Evolutionary conservation across 352 stramenopile species (phyloP), one percentile per base, ranked within the genome.

Genomic region (Globisporangium iwayamae): DNA sequence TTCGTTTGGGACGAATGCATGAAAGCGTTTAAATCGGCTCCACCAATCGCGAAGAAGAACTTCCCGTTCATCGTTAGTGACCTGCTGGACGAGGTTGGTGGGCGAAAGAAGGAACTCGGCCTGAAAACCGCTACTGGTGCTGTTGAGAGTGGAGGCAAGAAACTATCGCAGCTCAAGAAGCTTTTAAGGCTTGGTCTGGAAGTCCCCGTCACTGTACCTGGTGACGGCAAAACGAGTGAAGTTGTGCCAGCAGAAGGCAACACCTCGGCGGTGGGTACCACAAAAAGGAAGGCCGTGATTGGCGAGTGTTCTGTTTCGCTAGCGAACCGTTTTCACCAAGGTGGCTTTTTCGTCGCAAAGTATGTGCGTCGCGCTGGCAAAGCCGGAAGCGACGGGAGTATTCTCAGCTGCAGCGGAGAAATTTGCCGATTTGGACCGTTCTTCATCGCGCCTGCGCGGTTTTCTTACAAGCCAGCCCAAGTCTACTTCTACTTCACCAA

Each of bases 1-100:
- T 81, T 83, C 56, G 72, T 87, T 1, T 80, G 69, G 71, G 66
- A 83, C 2, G 78, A 87, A 43, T 83, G 72, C 55, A 68, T 82
- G 58, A 66, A 68, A 2, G 69, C 71, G 20, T 85, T 67, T 62
- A 63, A 66, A 0, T 70, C 52, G 0, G 71, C 74, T 4, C 55
- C 78, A 1, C 22, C 43, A 3, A 56, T 60, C 3, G 66, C 72
- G 4, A 73, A 64, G 18, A 72, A 70, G 34, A 69, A 62, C 41
- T 87, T 87, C 43, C 34, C 67, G 4, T 78, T 77, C 52, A 82
- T 87, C 48, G 75, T 87, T 52, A 63, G 67, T 2, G 74, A 85
- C 32, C 38, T 87, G n/a, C 56, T 85, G n/a, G 74, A 83, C 52
- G 78, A 87, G 61, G 73, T 87, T 18, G 61, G 47, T 10, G 71